Evolutionary conservation across 495 filamentous ascomycete species (phyloP), one percentile per base, ranked within the genome.

Genomic region (Schizothecium vesticola): DNA sequence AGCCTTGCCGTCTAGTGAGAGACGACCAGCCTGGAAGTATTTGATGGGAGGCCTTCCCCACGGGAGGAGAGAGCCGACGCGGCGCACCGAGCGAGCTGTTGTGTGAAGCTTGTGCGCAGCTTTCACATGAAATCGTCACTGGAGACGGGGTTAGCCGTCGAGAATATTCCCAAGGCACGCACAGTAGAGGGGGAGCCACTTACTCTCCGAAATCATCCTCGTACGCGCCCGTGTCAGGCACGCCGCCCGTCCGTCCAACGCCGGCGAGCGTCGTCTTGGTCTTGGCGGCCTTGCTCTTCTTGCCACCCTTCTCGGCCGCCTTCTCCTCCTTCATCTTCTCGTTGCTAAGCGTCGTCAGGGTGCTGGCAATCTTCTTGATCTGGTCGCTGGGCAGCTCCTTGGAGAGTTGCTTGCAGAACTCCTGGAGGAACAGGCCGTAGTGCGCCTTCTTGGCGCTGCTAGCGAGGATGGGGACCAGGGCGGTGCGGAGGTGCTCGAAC

Each of bases 241-340:
- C 86, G 8, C 85, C 83, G 71, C 93, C 89, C 56, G 91, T 81
- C 9, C 75, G 74, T 31, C 58, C 69, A 67, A 80, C 86, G 5
- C 92, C 87, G 12, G 89, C 88, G 33, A 99, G 82, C 21, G 87
- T 88, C 56, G 91, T 85, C 88, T 99, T 99, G 19, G 91, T 94
- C 87, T 97, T 97, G 56, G 90, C 90, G 11, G 92, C 92, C 85
- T 97, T 97, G 68, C 82, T 90, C 86, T 98, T 99, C 90, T 97
- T 98, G 69, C 88, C 92, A 25, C 91, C 91, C 85, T 97, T 98
- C 71, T 97, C 94, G 3, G 92, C 88, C 13, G 88, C 86, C 84
- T 97, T 96, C 87, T 99, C 96, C 80, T 97, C 95, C 84, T 92
- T 96, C 92, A 97, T 92, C 86, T 95, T 97, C 87, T 99, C 96